phyloP scores from a whole-genome alignment of 1,139 yeast genomes.

The Saccharomyces hybrid region DNA sequence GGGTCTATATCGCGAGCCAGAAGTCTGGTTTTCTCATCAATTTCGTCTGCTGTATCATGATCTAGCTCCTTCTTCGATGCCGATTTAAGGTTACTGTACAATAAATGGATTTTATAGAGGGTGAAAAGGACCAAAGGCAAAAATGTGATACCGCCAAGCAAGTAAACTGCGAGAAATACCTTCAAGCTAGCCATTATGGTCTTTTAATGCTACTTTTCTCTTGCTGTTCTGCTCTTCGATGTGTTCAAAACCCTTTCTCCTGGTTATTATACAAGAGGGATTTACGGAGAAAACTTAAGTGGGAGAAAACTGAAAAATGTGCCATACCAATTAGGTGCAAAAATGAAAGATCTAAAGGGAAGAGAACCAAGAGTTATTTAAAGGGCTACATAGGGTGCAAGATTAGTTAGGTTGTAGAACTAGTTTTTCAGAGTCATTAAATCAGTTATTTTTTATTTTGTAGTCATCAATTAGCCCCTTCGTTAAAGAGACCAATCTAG shows the following conservation, averaged over 20 bases:
- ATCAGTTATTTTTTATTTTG: conserved; percentile 32
- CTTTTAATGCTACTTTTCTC: not conserved
- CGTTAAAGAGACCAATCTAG: conserved; percentile 26
- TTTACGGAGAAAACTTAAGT: not conserved
- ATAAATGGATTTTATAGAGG: conserved; percentile 16
- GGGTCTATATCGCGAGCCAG: conserved; percentile 30
- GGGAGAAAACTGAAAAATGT: not conserved
- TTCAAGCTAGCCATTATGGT: conserved; percentile 13
- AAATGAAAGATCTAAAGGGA: not conserved
- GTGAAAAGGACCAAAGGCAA: conserved; percentile 46
- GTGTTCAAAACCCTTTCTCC: not conserved
- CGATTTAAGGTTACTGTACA: conserved; percentile 16
- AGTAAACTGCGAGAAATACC: conserved; percentile 32
- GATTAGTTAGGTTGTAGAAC: not conserved
- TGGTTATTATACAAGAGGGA: not conserved
- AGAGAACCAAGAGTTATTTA: not conserved
- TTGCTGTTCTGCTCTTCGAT: not conserved
- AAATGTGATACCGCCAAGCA: conserved; percentile 75
- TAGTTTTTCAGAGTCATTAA: conserved; percentile 33
- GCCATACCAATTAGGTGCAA: not conserved
- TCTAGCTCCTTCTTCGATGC: conserved; percentile 21
- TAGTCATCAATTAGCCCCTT: conserved; percentile 27
- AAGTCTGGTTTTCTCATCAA: conserved; percentile 3
- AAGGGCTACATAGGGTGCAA: not conserved
- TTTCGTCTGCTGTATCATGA: not conserved